Evolutionary conservation across 345 rosid genomes (phyloP), one percentile per base, ranked within the genome.

Genomic region (Erysimum cheiranthoides): DNA sequence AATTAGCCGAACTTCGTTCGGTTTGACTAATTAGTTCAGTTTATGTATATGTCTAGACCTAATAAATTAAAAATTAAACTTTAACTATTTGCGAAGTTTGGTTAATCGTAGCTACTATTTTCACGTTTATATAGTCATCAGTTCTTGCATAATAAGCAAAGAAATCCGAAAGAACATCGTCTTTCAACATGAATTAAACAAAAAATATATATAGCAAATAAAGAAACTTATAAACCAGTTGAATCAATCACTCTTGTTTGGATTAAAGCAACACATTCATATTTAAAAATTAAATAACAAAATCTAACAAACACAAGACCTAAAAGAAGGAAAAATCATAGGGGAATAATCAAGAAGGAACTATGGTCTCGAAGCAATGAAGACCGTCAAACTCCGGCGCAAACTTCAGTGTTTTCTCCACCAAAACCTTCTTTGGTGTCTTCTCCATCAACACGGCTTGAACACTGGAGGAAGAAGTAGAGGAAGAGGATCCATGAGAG

Each of bases 341-440:
- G 8, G 11, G 46, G 45, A 12, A 70, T 17, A 31, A 39, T 43
- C 25, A 71, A 36, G 68, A 61, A 46, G 8, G 6, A 10, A 38
- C 77, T 3, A 84, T 53, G 57, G 91, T 87, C 70, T 89, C 89
- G 35, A 87, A 87, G 68, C 86, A 86, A 69, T 89, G 74, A 31
- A 89, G 80, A 2, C 93, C 93, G n/a, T 89, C 88, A 16, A 87
- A 66, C 73, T 87, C 84, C 0, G 77, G 87, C 0, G 85, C 89
- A 57, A 86, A 68, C 0, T 87, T 82, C 0, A 70, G 73, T 61
- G 53, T 0, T 63, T 70, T 80, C 43, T 27, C 25, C 52, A 58
- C 34, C 27, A 42, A 30, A 17, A 18, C 27, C 21, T 63, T 63
- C 36, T 73, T 34, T 42, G 53, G 1, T 64, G 45, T 17, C 34